Evolutionary conservation across 768 basidiomycete genomes (phyloP).

Genomic region (Serendipita vermifera): DNA sequence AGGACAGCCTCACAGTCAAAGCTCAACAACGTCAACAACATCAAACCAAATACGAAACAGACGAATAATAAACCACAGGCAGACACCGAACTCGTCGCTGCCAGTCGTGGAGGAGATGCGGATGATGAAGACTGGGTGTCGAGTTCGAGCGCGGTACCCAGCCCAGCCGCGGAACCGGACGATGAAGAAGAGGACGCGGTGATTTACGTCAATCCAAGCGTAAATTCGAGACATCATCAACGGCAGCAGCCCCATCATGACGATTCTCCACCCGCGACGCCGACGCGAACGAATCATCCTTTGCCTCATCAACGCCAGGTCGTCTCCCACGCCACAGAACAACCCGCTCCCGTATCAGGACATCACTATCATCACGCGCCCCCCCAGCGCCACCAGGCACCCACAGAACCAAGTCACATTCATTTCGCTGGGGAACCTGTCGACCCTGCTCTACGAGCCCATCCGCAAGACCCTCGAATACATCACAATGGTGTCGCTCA

Average conservation of each 20-base stretch:
- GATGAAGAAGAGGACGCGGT: neutral
- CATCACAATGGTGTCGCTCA: constrained; percentile 5
- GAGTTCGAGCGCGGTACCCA: constrained; percentile 5
- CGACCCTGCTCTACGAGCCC: neutral
- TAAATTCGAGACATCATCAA: too few species aligned
- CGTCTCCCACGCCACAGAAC: neutral
- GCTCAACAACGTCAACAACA: neutral
- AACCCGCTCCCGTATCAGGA: neutral
- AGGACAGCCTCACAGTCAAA: neutral
- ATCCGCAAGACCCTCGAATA: constrained; percentile 2
- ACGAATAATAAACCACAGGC: neutral
- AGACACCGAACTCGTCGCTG: too few species aligned
- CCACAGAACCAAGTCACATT: constrained; percentile 1
- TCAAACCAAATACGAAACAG: constrained; percentile 1
- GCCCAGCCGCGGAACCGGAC: neutral
- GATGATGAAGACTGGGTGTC: constrained; percentile 8
- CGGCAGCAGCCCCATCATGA: neutral
- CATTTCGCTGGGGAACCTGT: neutral
- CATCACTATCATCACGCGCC: neutral
- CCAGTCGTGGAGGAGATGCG: neutral
- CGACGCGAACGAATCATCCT: neutral
- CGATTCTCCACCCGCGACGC: neutral
- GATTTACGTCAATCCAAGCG: constrained; percentile 8
- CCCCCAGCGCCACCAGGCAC: neutral
- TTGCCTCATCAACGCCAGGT: constrained; percentile 5